Conservation (phyloP, 1,139 yeast species). For the Geotrichum fermentans region DNA sequence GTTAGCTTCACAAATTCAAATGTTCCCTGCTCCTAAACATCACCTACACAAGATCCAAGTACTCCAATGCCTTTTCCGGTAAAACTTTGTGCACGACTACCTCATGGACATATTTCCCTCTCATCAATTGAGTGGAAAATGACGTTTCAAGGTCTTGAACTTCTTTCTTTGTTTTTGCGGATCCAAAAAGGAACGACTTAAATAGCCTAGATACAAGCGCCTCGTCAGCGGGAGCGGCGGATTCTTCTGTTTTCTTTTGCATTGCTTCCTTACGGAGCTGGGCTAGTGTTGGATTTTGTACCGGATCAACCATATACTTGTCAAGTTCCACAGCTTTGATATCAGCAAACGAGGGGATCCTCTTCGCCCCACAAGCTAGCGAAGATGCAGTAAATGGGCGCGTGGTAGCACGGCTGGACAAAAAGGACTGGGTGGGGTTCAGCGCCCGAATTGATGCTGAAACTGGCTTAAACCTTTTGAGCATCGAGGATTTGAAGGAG, state of each 20-base stretch:
- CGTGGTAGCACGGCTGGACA: no score
- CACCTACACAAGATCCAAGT: slow-evolving; percentile 37
- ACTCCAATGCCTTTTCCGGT: slow-evolving; percentile 38
- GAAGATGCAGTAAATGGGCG: slow-evolving; percentile 1
- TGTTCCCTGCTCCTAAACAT: neutral
- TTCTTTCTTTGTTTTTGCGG: slow-evolving; percentile 36
- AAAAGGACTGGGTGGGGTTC: neutral
- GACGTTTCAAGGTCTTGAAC: slow-evolving; percentile 37
- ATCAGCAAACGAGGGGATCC: slow-evolving; percentile 38
- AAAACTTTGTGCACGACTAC: slow-evolving; percentile 38
- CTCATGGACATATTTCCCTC: slow-evolving; percentile 44
- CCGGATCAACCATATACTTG: slow-evolving; percentile 26
- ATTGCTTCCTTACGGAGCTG: slow-evolving; percentile 24
- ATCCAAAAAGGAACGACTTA: slow-evolving; percentile 40
- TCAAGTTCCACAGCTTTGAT: slow-evolving; percentile 35
- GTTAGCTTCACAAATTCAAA: neutral
- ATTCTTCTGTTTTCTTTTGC: slow-evolving; percentile 14
- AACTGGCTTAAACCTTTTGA: no score
- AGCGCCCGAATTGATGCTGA: neutral
- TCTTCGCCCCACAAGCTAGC: no score
- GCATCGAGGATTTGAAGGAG: no score
- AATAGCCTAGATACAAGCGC: slow-evolving; percentile 28
- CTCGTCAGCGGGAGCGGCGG: neutral
- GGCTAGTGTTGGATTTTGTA: slow-evolving; percentile 16
- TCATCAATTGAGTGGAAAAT: slow-evolving; percentile 38